Evolutionary conservation across 306 rosid genomes (phyloP).

Genomic region (Medicago truncatula): DNA sequence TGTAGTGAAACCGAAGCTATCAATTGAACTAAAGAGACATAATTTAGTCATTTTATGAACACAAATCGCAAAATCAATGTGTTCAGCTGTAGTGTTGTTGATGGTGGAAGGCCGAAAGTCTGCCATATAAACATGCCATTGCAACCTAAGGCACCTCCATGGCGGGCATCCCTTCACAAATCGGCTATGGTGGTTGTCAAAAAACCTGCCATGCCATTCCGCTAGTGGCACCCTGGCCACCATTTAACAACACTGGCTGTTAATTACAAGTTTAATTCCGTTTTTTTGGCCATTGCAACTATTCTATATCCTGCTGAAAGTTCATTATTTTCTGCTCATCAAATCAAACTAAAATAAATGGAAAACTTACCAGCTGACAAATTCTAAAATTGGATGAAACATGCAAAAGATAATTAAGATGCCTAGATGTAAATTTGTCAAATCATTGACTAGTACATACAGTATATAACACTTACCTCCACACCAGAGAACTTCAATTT

Average conservation of each 20-base stretch:
- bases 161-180: too few species aligned
- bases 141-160: too few species aligned
- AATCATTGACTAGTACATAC: slow-evolving; percentile 36
- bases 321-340: slow-evolving; percentile 25
- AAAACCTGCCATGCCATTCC: too few species aligned
- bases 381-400: background rate
- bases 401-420: slow-evolving; percentile 8
- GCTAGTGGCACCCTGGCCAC: too few species aligned
- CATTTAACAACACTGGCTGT: background rate
- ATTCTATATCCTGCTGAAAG: background rate
- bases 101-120: too few species aligned
- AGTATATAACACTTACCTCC: slow-evolving; percentile 71
- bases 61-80: too few species aligned
- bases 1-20: background rate
- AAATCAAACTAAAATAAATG: slow-evolving; percentile 27
- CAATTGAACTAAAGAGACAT: background rate
- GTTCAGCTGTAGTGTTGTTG: background rate
- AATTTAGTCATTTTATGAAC: background rate
- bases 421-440: slow-evolving; percentile 23
- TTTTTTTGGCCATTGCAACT: background rate
- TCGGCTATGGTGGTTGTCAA: too few species aligned
- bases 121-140: too few species aligned
- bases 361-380: slow-evolving; percentile 13
- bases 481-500: slow-evolving; percentile 72
- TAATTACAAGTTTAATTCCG: background rate